phyloP scores from a whole-genome alignment of 2,329 filamentous ascomycete species.

The Cladosporium sp. region DNA sequence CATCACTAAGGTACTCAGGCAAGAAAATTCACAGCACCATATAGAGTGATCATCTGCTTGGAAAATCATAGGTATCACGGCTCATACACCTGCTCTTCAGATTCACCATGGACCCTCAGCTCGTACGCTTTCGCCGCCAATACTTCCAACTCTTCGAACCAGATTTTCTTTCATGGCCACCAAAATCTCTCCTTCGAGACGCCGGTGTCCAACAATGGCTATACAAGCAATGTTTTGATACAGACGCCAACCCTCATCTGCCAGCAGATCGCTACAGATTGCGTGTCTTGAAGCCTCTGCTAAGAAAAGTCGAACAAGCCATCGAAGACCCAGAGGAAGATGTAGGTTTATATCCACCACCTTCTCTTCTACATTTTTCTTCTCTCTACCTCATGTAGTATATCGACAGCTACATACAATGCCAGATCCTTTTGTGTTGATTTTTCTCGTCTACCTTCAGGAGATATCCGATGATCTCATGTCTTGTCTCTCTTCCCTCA shows the following conservation, averaged over 20 bases:
- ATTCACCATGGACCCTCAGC: conserved; percentile 27
- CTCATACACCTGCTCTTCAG: too few relatives aligned
- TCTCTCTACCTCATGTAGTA: conserved; percentile 23
- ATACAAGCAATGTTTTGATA: conserved; percentile 62
- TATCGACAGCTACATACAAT: conserved; percentile 4
- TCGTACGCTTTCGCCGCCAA: conserved; percentile 59
- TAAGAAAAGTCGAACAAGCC: conserved; percentile 64
- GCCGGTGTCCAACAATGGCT: conserved; percentile 61
- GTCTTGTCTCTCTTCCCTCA: conserved; percentile 59
- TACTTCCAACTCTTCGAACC: conserved; percentile 71
- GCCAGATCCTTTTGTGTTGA: conserved; percentile 6
- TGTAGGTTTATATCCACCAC: conserved; percentile 55
- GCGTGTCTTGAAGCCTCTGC: conserved; percentile 67
- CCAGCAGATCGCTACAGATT: conserved; percentile 67
- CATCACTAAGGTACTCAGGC: too few relatives aligned
- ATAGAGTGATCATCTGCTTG: too few relatives aligned
- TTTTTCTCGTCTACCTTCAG: conserved; percentile 43
- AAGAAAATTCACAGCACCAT: too few relatives aligned
- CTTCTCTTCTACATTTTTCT: conserved; percentile 13
- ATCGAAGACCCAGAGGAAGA: conserved; percentile 80
- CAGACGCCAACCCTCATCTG: conserved; percentile 48
- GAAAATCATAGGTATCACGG: too few relatives aligned
- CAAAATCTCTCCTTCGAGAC: conserved; percentile 52
- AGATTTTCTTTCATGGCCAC: conserved; percentile 58
- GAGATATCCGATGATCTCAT: conserved; percentile 80